Evolutionary conservation across 176 grass and related monocot genomes (phyloP).

Genomic region (Pharus latifolius): DNA sequence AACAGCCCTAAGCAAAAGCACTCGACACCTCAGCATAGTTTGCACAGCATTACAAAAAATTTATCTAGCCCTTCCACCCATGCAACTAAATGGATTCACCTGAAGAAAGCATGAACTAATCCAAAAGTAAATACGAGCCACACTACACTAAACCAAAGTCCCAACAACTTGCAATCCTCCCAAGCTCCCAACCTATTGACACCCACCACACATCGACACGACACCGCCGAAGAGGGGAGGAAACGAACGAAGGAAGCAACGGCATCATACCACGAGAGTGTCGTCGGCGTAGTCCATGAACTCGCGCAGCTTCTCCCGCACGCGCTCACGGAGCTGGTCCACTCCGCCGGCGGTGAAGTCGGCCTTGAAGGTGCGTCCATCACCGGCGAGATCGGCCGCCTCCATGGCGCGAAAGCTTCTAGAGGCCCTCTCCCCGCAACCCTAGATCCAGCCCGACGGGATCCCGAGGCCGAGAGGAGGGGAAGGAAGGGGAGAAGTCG

Average conservation of each 20-base stretch:
- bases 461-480: not conserved
- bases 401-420: constrained; percentile 37
- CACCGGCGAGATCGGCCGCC: constrained; percentile 20
- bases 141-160: not conserved
- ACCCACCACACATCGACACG: not conserved
- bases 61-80: not conserved
- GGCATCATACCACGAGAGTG: constrained; percentile 34
- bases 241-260: not conserved
- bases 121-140: not conserved
- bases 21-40: not conserved
- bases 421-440: constrained; percentile 19
- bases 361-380: constrained; percentile 15
- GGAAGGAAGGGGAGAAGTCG: not conserved
- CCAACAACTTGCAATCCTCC: not conserved
- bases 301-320: constrained; percentile 55
- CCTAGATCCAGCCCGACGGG: constrained; percentile 52
- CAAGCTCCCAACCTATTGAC: not conserved
- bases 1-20: not conserved
- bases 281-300: constrained; percentile 13
- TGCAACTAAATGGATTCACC: not conserved
- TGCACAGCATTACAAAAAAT: not conserved
- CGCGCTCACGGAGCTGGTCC: constrained; percentile 21
- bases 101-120: not conserved
- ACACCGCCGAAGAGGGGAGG: not conserved
- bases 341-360: constrained; percentile 29